These are phyloP conservation scores for Kwoniella heveanensis DNA, from an alignment of 768 basidiomycete genomes.

Conservation along the genomic window DNA sequence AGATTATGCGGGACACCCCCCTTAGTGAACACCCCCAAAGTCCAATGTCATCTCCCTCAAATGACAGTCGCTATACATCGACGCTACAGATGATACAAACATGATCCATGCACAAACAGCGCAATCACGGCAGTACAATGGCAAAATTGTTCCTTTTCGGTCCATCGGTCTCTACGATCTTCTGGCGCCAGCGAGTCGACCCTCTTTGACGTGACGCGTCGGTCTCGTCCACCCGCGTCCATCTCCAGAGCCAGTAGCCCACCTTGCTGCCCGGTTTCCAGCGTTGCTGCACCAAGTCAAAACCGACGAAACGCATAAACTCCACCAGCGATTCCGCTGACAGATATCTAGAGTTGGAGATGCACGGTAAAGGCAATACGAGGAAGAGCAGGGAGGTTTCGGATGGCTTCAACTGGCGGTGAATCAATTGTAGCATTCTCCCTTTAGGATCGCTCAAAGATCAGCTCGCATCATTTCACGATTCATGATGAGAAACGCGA, in stretches of 20 bases:
- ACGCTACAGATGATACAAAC: background rate
- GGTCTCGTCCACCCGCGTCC: background rate
- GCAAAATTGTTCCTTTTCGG: slow-evolving; percentile 75
- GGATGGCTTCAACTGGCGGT: slow-evolving; percentile 37
- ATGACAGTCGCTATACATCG: too few relatives aligned
- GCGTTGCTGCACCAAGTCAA: slow-evolving; percentile 63
- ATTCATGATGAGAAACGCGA: too few relatives aligned
- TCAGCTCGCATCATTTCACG: background rate
- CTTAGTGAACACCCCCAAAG: too few relatives aligned
- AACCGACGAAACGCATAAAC: slow-evolving; percentile 62
- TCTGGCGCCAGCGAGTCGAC: slow-evolving; percentile 60
- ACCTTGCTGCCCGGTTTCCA: slow-evolving; percentile 78
- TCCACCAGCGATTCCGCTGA: slow-evolving; percentile 62
- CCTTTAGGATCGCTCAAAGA: slow-evolving; percentile 21
- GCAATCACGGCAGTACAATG: slow-evolving; percentile 7
- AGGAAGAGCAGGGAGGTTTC: slow-evolving; percentile 49
- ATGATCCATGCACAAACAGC: background rate
- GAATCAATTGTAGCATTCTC: slow-evolving; percentile 43
- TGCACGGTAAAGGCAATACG: slow-evolving; percentile 75
- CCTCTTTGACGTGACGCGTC: background rate
- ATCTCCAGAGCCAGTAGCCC: slow-evolving; percentile 76
- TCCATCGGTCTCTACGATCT: slow-evolving; percentile 66
- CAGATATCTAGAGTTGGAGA: slow-evolving; percentile 81
- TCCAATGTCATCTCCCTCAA: too few relatives aligned
- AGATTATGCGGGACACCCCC: too few relatives aligned